phyloP scores from a whole-genome alignment of 148 eudicot species.

The Diospyros lotus region DNA sequence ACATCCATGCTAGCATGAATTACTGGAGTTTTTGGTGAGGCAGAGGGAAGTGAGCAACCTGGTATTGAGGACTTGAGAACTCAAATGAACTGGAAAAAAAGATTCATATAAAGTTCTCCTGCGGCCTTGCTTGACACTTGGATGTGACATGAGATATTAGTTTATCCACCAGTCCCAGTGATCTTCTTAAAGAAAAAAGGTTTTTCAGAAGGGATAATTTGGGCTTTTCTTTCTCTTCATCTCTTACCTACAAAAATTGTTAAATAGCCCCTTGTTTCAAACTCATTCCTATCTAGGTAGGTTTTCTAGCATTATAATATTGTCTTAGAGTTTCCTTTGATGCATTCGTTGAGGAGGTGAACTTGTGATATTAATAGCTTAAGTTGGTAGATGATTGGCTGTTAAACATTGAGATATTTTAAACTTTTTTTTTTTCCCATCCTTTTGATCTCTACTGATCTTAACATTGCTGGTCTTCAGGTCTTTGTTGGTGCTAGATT shows the following conservation, averaged over 20 bases:
- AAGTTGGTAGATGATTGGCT: neutral
- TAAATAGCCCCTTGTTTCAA: too few relatives aligned
- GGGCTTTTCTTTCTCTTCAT: neutral
- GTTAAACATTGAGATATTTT: neutral
- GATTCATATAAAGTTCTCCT: neutral
- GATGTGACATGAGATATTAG: neutral
- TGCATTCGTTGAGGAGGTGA: neutral
- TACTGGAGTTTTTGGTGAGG: neutral
- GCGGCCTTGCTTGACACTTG: neutral
- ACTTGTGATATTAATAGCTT: neutral
- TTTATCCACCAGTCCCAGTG: neutral
- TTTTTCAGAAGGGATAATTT: neutral
- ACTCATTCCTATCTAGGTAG: too few relatives aligned
- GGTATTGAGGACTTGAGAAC: neutral
- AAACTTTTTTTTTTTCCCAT: neutral
- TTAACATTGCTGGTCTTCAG: slow-evolving; percentile 40
- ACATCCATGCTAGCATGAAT: neutral
- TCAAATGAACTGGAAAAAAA: neutral
- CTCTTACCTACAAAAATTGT: neutral
- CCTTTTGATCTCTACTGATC: neutral
- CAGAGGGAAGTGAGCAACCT: neutral
- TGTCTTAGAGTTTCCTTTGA: neutral
- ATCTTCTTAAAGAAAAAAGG: neutral
- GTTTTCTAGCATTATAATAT: too few relatives aligned
- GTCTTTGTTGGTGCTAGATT: slow-evolving; percentile 96